Evolutionary conservation across 208 protist genomes (phyloP).

Genomic region (Porcisia deanei): DNA sequence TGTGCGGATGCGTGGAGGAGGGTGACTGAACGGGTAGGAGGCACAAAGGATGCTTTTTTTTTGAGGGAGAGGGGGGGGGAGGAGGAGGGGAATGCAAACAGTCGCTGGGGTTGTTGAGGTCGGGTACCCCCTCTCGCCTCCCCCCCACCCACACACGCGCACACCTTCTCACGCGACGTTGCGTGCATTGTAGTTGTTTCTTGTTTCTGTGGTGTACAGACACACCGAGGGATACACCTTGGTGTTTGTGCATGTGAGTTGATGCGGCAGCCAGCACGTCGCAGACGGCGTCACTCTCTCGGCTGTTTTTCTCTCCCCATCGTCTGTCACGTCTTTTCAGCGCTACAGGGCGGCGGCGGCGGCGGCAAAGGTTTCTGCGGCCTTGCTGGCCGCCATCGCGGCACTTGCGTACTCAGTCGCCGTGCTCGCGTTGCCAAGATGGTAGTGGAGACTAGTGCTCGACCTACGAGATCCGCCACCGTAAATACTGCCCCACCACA

Average conservation of each 20-base stretch:
- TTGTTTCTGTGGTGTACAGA: background rate
- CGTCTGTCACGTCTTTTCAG: background rate
- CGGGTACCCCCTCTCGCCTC: background rate
- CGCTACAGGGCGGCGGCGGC: background rate
- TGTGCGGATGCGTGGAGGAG: background rate
- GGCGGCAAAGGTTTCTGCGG: conserved; percentile 8
- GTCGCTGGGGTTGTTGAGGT: background rate
- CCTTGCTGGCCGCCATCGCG: conserved; percentile 25
- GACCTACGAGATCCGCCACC: conserved; percentile 30
- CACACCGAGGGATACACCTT: background rate
- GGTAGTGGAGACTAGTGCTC: conserved; percentile 39
- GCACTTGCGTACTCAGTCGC: conserved; percentile 22
- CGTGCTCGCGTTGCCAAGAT: conserved; percentile 35
- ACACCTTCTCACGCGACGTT: background rate
- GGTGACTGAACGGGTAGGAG: background rate
- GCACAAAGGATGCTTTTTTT: background rate
- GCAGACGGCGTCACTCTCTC: background rate
- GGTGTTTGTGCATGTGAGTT: background rate
- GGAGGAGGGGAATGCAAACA: background rate
- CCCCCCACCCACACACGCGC: background rate
- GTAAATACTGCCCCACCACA: conserved; percentile 64
- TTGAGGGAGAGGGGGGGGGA: background rate
- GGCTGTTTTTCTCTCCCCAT: background rate
- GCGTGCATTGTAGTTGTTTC: background rate
- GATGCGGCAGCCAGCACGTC: background rate